Conservation (phyloP, 108 stramenopile genomes). For the Nitzschia sp. region DNA sequence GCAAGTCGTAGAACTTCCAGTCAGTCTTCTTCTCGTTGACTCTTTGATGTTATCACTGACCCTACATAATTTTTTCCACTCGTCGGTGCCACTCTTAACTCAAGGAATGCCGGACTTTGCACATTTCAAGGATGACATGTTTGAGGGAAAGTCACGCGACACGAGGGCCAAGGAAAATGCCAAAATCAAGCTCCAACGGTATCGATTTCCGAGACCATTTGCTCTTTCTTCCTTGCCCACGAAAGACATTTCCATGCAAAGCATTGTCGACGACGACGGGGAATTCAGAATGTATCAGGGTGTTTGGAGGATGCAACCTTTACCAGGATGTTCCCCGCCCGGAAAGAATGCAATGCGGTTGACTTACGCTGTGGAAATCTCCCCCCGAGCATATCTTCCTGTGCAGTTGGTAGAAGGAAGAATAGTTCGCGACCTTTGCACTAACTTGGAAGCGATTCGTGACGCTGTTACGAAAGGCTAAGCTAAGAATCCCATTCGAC, state of each 20-base stretch:
- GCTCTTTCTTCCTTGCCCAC: constrained; percentile 69
- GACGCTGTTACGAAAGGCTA: constrained; percentile 25
- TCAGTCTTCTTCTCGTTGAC: too few species aligned
- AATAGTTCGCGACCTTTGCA: constrained; percentile 81
- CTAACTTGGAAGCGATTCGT: constrained; percentile 81
- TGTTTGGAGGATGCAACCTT: constrained; percentile 89
- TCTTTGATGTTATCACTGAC: too few species aligned
- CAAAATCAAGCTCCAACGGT: constrained; percentile 54
- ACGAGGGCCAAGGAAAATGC: constrained; percentile 49
- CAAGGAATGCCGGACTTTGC: constrained; percentile 85
- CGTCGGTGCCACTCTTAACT: too few species aligned
- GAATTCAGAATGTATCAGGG: constrained; percentile 93
- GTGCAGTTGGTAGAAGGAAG: constrained; percentile 82
- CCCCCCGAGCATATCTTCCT: constrained; percentile 83
- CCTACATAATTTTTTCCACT: too few species aligned
- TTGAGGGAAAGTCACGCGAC: constrained; percentile 63
- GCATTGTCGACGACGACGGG: constrained; percentile 78
- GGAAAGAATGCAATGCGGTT: constrained; percentile 79
- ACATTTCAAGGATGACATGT: constrained; percentile 67
- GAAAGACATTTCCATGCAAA: constrained; percentile 90
- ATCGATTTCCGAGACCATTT: constrained; percentile 84
- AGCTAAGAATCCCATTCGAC: too few species aligned
- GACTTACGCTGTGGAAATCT: constrained; percentile 90
- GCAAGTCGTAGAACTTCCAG: too few species aligned
- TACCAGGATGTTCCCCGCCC: constrained; percentile 78